Base-by-base conservation (phyloP, 148 eudicot species). In the Mesembryanthemum crystallinum region DNA sequence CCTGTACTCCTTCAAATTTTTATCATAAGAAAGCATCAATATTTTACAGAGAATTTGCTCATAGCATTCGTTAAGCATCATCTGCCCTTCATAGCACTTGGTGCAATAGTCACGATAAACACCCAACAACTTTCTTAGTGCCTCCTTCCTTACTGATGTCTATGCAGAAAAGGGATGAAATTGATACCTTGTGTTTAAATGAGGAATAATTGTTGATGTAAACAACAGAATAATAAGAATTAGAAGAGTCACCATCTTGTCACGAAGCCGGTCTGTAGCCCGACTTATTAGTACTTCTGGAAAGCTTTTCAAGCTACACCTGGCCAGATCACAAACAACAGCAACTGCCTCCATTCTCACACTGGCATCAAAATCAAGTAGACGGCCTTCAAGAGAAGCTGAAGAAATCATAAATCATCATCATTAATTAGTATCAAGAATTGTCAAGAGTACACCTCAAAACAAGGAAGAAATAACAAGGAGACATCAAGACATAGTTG, bases 31-130 rank as follows among this genome's bases (percentile, higher is more conserved):
- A 81, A 95, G 94, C 91, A 87, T 80, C 88, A 95, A 82, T 59
- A 92, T 64, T 78, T 84, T 85, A 78, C 94, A 88, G 29, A 94
- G 99, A 77, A 95, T 95, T 78, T 90, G 92, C 83, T 95, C 97
- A 74, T 84, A 88, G 64, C 72, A 71, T 62, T 84, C 85, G 73
- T 76, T 79, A 55, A 85, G 81, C 57, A 59, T 45, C 79, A 91
- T 73, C 32, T 82, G 80, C 70, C 80, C 91, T 76, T 70, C 87
- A 69, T 81, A 84, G 83, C 90, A 85, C 83, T 83, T 88, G 58
- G 74, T 80, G 83, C 99, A 95, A 82, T 95, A 95, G 49, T 87
- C 87, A 71, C 83, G 91, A 72, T 95, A 95, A 47, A 95, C 88
- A 78, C 89, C 94, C 57, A 92, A 79, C 84, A 95, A 73, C 86